phyloP scores from a whole-genome alignment of 371 early-diverging fungal species.

The Apophysomyces trapeziformis region DNA sequence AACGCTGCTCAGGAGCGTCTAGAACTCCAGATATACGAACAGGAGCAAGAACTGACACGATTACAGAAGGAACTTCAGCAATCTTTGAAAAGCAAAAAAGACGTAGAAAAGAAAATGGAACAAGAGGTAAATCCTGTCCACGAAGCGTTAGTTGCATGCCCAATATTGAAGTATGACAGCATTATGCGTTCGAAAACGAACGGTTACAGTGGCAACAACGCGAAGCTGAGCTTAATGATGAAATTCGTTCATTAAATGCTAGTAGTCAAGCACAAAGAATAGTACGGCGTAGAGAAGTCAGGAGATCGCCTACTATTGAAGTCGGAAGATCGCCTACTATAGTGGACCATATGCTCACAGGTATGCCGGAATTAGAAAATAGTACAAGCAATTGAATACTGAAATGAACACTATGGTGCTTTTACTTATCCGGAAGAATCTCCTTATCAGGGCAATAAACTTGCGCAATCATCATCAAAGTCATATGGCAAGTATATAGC shows the following conservation, averaged over 20 bases:
- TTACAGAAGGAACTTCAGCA: conserved; percentile 20
- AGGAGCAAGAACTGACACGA: conserved; percentile 22
- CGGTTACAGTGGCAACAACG: conserved; percentile 27
- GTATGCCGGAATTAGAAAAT: too few species aligned
- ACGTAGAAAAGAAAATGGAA: conserved; percentile 21
- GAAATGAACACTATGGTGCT: too few species aligned
- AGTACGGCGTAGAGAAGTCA: not conserved
- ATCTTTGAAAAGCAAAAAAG: conserved; percentile 20
- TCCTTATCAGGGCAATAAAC: not conserved
- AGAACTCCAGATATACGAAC: conserved; percentile 24
- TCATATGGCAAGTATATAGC: conserved; percentile 18
- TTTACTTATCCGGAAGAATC: too few species aligned
- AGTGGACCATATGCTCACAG: too few species aligned
- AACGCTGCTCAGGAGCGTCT: conserved; percentile 18
- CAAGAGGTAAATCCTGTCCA: conserved; percentile 20
- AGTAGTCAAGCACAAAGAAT: not conserved
- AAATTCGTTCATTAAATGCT: conserved; percentile 20
- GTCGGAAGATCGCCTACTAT: too few species aligned
- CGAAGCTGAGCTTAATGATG: conserved; percentile 22
- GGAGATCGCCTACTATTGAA: not conserved
- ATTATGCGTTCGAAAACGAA: conserved; percentile 25
- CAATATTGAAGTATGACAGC: conserved; percentile 6
- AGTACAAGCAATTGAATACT: too few species aligned
- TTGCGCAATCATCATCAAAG: not conserved
- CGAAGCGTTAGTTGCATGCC: too few species aligned